phyloP scores from a whole-genome alignment of 805 yeast species.

The Suhomyces vadensis region DNA sequence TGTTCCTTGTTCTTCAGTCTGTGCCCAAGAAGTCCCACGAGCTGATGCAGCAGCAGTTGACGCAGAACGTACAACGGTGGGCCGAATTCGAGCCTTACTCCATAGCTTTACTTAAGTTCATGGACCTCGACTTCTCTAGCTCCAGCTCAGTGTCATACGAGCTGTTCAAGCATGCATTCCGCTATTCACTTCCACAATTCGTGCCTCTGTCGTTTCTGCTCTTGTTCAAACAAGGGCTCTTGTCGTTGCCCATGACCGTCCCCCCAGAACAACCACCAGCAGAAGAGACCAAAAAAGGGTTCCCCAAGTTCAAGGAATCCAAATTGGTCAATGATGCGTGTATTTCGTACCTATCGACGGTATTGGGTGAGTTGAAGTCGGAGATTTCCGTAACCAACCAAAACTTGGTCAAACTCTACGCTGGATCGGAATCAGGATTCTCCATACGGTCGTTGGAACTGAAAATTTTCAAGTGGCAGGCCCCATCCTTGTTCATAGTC shows the following conservation, averaged over 20 bases:
- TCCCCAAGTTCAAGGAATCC: conserved; percentile 25
- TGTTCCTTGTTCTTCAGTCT: conserved; percentile 48
- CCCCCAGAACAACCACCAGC: conserved; percentile 1
- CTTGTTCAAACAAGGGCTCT: conserved; percentile 35
- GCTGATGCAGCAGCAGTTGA: not conserved
- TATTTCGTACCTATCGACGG: conserved; percentile 39
- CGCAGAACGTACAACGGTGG: conserved; percentile 31
- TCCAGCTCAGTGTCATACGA: conserved; percentile 15
- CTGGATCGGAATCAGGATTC: conserved; percentile 78
- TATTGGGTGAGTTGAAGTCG: conserved; percentile 22
- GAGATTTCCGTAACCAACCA: conserved; percentile 43
- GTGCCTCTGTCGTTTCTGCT: conserved; percentile 19
- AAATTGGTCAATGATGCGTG: conserved; percentile 43
- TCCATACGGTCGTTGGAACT: conserved; percentile 85
- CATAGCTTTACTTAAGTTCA: conserved; percentile 46
- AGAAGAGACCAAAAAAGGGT: not conserved
- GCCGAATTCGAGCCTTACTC: conserved; percentile 46
- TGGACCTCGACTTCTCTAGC: conserved; percentile 40
- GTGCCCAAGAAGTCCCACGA: conserved; percentile 14
- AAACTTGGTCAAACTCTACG: conserved; percentile 60
- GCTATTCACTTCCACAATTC: conserved; percentile 17
- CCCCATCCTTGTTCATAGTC: conserved; percentile 73
- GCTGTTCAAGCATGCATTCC: conserved; percentile 19
- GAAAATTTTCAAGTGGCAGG: conserved; percentile 85
- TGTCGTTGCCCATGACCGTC: conserved; percentile 13